Evolutionary conservation across 2,329 filamentous ascomycete genomes (phyloP).

Genomic region (Elsinoe perseae): DNA sequence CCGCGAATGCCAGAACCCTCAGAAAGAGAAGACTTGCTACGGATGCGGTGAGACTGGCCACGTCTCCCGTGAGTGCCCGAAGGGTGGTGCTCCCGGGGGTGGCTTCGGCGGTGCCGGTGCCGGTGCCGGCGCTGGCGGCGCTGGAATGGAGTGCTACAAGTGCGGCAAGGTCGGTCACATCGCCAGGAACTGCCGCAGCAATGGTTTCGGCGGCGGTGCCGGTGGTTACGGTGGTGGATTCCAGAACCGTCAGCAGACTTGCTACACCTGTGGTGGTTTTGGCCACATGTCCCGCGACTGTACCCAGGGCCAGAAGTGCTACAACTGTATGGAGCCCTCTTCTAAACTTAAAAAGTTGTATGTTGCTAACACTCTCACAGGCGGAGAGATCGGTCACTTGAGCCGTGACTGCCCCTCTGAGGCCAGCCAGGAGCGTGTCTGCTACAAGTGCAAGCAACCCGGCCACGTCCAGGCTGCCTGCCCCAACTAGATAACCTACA

Average conservation of each 20-base stretch:
- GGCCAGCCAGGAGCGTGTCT: constrained; percentile 84
- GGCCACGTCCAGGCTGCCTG: constrained; percentile 92
- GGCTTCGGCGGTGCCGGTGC: constrained; percentile 39
- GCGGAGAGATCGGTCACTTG: constrained; percentile 83
- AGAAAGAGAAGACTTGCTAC: constrained; percentile 74
- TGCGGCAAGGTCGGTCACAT: constrained; percentile 96
- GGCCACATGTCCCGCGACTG: constrained; percentile 98
- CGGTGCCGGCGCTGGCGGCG: constrained; percentile 30
- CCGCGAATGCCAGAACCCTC: constrained; percentile 83
- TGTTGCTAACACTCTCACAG: constrained; percentile 33
- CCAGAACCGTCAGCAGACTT: constrained; percentile 58
- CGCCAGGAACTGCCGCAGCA: constrained; percentile 77
- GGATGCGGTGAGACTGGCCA: constrained; percentile 75
- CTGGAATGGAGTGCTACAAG: constrained; percentile 74
- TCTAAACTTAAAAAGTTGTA: constrained; percentile 18
- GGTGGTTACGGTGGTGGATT: constrained; percentile 38
- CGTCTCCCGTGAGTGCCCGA: constrained; percentile 58
- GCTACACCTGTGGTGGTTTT: constrained; percentile 96
- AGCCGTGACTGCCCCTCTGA: constrained; percentile 95
- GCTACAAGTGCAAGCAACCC: constrained; percentile 87
- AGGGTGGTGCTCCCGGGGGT: constrained; percentile 34
- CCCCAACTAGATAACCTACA: constrained; percentile 57
- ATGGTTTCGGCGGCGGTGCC: constrained; percentile 45
- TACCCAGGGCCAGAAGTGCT: constrained; percentile 99
- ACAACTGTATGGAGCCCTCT: constrained; percentile 67